Evolutionary conservation across 169 alveolate species (phyloP).

Genomic region (Plasmodium chabaudi): DNA sequence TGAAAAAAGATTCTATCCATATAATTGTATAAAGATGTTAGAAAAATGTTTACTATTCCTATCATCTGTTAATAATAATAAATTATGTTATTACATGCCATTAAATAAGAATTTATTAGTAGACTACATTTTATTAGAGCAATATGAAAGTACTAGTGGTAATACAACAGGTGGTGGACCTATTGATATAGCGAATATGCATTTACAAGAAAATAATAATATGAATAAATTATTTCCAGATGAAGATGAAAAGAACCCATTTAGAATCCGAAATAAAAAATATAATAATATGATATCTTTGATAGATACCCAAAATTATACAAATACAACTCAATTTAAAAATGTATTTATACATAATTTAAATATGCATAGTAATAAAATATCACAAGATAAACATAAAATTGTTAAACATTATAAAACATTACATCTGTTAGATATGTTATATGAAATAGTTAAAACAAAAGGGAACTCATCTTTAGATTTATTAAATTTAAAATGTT

Average conservation of each 20-base stretch:
- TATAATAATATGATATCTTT: slow-evolving; percentile 43
- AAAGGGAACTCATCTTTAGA: slow-evolving; percentile 49
- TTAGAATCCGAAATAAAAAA: slow-evolving; percentile 49
- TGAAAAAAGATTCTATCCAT: slow-evolving; percentile 62
- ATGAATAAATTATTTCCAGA: background rate
- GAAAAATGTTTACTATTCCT: slow-evolving; percentile 63
- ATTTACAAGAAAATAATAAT: background rate
- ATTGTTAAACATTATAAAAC: slow-evolving; percentile 44
- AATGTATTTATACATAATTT: slow-evolving; percentile 65
- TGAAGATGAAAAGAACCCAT: slow-evolving; percentile 8
- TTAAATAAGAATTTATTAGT: slow-evolving; percentile 59
- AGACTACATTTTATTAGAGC: slow-evolving; percentile 69
- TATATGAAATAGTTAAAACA: slow-evolving; percentile 63
- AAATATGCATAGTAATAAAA: slow-evolving; percentile 10
- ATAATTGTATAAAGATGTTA: slow-evolving; percentile 60
- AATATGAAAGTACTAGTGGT: slow-evolving; percentile 16
- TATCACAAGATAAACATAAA: slow-evolving; percentile 18
- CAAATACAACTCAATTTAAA: slow-evolving; percentile 31
- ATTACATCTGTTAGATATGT: slow-evolving; percentile 48
- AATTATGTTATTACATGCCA: slow-evolving; percentile 68
- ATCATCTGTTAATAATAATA: slow-evolving; percentile 69
- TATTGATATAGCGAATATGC: background rate
- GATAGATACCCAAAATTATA: slow-evolving; percentile 36
- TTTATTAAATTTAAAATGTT: slow-evolving; percentile 59
- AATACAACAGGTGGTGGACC: background rate